Percentiles rank a stretch among this genome's conserved stretches.
phyloP scores from a whole-genome alignment of 2,329 filamentous ascomycete species.

The Trichoderma koningiopsis region DNA sequence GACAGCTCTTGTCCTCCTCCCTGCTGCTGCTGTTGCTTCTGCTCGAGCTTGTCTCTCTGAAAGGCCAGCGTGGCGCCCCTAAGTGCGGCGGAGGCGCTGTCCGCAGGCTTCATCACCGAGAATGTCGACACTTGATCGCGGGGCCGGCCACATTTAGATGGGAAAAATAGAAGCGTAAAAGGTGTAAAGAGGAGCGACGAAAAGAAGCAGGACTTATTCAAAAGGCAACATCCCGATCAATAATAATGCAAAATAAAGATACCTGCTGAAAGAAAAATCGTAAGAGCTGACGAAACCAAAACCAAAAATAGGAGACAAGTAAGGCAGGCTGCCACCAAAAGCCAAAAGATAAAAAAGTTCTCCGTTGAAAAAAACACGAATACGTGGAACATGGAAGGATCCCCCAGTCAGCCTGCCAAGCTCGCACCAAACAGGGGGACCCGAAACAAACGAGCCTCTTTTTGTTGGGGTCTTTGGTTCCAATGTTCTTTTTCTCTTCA shows the following conservation, averaged over 20 bases:
- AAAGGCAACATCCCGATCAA: background rate
- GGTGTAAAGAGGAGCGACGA: background rate
- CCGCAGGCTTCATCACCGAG: conserved; percentile 42
- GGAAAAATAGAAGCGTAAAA: background rate
- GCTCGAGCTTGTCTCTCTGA: conserved; percentile 35
- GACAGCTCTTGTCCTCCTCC: background rate
- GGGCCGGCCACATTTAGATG: conserved; percentile 29
- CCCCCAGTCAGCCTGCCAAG: background rate
- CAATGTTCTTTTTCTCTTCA: background rate
- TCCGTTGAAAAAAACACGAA: background rate
- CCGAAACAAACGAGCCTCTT: background rate
- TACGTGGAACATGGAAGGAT: conserved; percentile 14
- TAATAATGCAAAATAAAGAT: background rate
- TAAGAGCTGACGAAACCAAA: background rate
- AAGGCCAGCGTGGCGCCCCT: conserved; percentile 60
- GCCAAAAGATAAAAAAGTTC: background rate
- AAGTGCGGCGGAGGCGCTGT: conserved; percentile 48
- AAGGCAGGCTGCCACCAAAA: background rate
- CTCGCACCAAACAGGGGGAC: conserved; percentile 4
- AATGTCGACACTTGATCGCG: background rate
- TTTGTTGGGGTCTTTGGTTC: background rate
- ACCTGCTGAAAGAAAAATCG: background rate
- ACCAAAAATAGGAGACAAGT: conserved; percentile 10
- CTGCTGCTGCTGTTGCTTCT: conserved; percentile 5
- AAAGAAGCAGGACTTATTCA: background rate